A percentile compares a stretch with the other conserved stretches of the same genome.
These are phyloP conservation scores for Coniophora puteana DNA, from an alignment of 1,284 basidiomycete genomes.

Conservation along the genomic window DNA sequence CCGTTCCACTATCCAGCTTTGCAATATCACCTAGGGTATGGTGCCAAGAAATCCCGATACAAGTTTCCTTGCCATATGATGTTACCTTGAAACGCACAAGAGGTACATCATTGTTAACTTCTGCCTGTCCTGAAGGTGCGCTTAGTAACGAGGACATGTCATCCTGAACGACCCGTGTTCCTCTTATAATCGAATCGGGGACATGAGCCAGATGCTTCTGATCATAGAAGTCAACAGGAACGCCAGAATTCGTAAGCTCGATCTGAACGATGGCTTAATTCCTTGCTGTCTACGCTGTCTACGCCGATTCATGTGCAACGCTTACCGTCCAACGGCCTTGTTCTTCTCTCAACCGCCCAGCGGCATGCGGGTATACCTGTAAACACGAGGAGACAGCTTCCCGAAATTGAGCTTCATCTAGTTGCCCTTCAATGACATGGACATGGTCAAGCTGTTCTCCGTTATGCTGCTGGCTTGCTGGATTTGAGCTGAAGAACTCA, in stretches of 20 bases:
- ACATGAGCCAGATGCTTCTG: slow-evolving; percentile 1
- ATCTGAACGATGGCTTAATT: slow-evolving; percentile 15
- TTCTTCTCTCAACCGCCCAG: slow-evolving; percentile 18
- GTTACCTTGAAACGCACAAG: slow-evolving; percentile 28
- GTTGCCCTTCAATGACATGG: slow-evolving; percentile 20
- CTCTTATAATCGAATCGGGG: slow-evolving; percentile 13
- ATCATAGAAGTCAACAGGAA: slow-evolving; percentile 15
- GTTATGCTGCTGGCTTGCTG: not conserved
- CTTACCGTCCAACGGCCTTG: slow-evolving; percentile 24
- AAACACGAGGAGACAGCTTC: slow-evolving; percentile 21
- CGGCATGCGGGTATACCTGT: slow-evolving; percentile 23
- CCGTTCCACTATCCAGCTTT: not conserved
- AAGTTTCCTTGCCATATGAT: slow-evolving; percentile 18
- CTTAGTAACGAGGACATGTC: slow-evolving; percentile 19
- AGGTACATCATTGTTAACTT: slow-evolving; percentile 13
- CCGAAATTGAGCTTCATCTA: slow-evolving; percentile 20
- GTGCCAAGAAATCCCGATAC: slow-evolving; percentile 31
- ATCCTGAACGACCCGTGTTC: slow-evolving; percentile 24
- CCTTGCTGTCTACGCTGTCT: not conserved
- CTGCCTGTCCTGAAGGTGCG: slow-evolving; percentile 8
- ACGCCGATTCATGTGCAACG: slow-evolving; percentile 4
- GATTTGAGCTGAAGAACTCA: slow-evolving; percentile 6
- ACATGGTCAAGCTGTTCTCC: slow-evolving; percentile 25
- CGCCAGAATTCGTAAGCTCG: slow-evolving; percentile 18
- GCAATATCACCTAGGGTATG: slow-evolving; percentile 22